Percentiles rank a stretch among this genome's conserved stretches.
These are phyloP conservation scores for Cercophora samala DNA, from an alignment of 495 filamentous ascomycete genomes.

Conservation along the genomic window DNA sequence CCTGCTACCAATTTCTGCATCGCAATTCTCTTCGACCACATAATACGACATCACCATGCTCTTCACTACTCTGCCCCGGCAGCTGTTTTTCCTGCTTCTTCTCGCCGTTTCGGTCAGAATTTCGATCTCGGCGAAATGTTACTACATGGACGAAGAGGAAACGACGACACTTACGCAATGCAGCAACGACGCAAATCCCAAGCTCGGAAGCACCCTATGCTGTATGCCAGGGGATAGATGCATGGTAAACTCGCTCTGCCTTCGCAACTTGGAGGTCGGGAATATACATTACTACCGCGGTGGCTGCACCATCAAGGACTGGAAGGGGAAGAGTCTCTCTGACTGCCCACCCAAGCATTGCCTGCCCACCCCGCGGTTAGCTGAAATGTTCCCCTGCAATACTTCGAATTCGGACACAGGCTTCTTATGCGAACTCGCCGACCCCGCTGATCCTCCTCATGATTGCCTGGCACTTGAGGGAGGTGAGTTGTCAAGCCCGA, in stretches of 20 bases:
- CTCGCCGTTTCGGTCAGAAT: neutral
- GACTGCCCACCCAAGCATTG: neutral
- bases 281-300: constrained; percentile 14
- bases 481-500: neutral
- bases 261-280: neutral
- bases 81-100: neutral
- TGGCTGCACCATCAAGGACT: constrained; percentile 7
- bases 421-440: neutral
- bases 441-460: too few species aligned
- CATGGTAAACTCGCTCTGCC: constrained; percentile 16
- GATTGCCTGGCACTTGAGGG: too few species aligned
- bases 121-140: neutral
- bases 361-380: neutral
- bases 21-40: neutral
- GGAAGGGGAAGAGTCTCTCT: neutral
- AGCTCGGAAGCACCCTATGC: constrained; percentile 2
- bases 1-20: too few species aligned
- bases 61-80: neutral
- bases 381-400: neutral
- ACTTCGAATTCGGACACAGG: neutral
- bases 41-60: neutral
- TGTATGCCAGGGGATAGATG: constrained; percentile 13
- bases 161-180: constrained; percentile 4
- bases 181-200: neutral
- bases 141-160: neutral